A percentile compares a stretch with the other conserved stretches of the same genome.
Conservation (phyloP, 225 moss, liverwort and hornwort species). For the Anthoceros angustus region DNA sequence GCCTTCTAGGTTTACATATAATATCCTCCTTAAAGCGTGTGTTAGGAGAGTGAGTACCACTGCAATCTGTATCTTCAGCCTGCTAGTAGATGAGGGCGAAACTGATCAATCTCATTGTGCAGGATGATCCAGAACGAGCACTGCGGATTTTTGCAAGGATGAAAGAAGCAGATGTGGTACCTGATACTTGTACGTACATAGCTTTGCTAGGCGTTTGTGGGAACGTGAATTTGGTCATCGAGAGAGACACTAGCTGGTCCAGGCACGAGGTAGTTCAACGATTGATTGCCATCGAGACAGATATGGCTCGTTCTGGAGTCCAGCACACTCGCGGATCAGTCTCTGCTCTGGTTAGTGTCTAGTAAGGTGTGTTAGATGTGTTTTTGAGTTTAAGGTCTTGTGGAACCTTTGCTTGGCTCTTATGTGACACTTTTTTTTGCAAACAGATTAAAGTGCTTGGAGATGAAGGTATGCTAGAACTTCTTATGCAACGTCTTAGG, state of each 20-base stretch:
- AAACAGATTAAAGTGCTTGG: conserved; percentile 75
- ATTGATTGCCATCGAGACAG: conserved; percentile 75
- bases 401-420: conserved; percentile 5
- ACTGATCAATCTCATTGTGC: conserved; percentile 9
- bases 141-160: conserved; percentile 75
- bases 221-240: conserved; percentile 36
- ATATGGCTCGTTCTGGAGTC: conserved; percentile 73
- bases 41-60: conserved; percentile 30
- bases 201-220: conserved; percentile 58
- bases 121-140: conserved; percentile 72
- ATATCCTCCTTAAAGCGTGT: conserved; percentile 80
- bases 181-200: conserved; percentile 75
- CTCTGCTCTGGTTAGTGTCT: conserved; percentile 61
- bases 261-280: conserved; percentile 62
- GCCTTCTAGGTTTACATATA: conserved; percentile 63
- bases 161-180: conserved; percentile 48
- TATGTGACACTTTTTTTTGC: neutral
- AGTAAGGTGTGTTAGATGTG: neutral
- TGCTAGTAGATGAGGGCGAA: neutral
- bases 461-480: conserved; percentile 79
- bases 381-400: neutral
- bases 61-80: neutral
- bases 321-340: conserved; percentile 61
- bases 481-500: conserved; percentile 65
- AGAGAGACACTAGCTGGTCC: conserved; percentile 57